Percentiles rank a stretch among this genome's conserved stretches.
phyloP scores from a whole-genome alignment of 768 basidiomycete genomes.

The Tricholomella constricta region DNA sequence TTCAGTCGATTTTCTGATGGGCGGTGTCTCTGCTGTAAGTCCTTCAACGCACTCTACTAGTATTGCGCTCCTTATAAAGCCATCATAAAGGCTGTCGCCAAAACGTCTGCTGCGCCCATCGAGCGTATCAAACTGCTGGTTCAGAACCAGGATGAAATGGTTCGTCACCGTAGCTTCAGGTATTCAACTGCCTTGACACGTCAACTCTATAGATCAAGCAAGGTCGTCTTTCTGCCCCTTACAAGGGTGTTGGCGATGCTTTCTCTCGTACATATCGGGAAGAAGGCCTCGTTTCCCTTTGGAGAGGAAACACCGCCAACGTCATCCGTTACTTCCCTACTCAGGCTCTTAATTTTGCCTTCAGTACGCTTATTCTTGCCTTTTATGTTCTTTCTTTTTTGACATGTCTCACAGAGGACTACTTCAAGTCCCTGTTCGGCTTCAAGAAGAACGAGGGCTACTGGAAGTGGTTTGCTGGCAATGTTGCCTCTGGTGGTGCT shows the following conservation, averaged over 20 bases:
- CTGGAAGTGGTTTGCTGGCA: constrained; percentile 98
- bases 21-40: constrained; percentile 89
- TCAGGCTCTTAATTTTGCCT: constrained; percentile 99
- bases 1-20: constrained; percentile 93
- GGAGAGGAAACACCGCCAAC: constrained; percentile 99
- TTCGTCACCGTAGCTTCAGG: constrained; percentile 27
- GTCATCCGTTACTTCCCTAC: constrained; percentile 99
- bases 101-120: constrained; percentile 99
- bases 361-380: constrained; percentile 67
- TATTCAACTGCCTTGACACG: constrained; percentile 32
- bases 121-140: constrained; percentile 99
- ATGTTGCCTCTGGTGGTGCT: constrained; percentile 97
- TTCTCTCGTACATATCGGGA: constrained; percentile 91
- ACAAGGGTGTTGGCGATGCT: constrained; percentile 96
- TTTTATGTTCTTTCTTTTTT: not conserved
- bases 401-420: constrained; percentile 68
- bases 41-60: not conserved
- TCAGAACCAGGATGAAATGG: constrained; percentile 99
- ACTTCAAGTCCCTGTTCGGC: constrained; percentile 98
- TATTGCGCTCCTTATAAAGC: constrained; percentile 20
- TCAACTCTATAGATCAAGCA: constrained; percentile 84
- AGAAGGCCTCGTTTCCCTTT: constrained; percentile 93
- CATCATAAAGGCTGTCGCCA: constrained; percentile 82
- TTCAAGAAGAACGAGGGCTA: constrained; percentile 99
- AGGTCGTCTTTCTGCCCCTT: constrained; percentile 93